Percentiles rank a stretch among this genome's conserved stretches.
Conservation (phyloP, 805 yeast species). For the Saccharomycopsis sp. region DNA sequence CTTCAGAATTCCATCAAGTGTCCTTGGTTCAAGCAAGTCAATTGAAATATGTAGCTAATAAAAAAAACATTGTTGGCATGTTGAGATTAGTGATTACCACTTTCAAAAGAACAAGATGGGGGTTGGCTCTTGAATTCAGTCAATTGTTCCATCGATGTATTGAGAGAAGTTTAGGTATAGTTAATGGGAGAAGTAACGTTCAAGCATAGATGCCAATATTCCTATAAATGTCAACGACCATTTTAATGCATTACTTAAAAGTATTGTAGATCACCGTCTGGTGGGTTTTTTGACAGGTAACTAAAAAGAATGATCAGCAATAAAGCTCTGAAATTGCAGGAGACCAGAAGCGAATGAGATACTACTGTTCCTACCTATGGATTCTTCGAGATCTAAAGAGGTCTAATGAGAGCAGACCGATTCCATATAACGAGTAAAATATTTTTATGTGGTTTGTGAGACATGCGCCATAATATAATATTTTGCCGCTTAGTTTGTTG, state of each 20-base stretch:
- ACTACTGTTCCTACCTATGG: no score
- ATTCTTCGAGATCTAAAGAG: no score
- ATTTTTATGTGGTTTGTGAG: no score
- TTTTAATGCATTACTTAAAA: neutral
- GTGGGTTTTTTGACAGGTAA: neutral
- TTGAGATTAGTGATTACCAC: constrained; percentile 38
- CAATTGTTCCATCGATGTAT: constrained; percentile 47
- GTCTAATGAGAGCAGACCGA: no score
- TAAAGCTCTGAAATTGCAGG: no score
- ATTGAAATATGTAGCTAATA: constrained; percentile 19
- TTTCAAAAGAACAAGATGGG: constrained; percentile 42
- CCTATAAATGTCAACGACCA: neutral
- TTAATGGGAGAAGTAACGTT: no score
- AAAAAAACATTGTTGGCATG: constrained; percentile 50
- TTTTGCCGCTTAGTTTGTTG: no score
- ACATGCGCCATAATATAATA: no score
- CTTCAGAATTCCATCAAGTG: constrained; percentile 10
- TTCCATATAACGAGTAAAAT: no score
- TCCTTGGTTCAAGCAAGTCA: constrained; percentile 14
- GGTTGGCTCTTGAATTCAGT: constrained; percentile 50
- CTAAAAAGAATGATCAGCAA: no score
- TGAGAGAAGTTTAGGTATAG: constrained; percentile 48
- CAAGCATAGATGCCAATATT: no score
- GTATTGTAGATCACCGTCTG: neutral
- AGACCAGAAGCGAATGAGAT: no score